Evolutionary conservation across 129 eudicot genomes (phyloP), one percentile per base, ranked within the genome.

Genomic region (Helichrysum umbraculigerum): DNA sequence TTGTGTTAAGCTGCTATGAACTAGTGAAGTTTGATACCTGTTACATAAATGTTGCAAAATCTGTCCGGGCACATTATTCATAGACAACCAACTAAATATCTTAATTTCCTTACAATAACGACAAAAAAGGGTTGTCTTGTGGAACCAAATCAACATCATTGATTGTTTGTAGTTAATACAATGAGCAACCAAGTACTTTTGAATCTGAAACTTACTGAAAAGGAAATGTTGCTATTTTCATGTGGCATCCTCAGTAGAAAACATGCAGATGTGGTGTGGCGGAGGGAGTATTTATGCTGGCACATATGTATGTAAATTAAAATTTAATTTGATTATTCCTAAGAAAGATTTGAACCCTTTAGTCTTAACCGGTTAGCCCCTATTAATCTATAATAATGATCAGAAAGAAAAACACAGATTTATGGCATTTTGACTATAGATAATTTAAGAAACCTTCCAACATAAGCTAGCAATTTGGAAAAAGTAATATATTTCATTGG

Each of bases 221-320:
- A 75, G 12, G 33, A 61, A 63, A 28, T 28, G 5, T 41, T 75
- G 71, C 44, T 16, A 15, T 41, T 25, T 25, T 25, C 60, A 60
- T 21, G 69, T 25, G 47, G 39, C 4, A 14, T 73, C 37, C 41
- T n/a, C 39, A 61, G 66, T 54, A 54, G 52, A 54, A 72, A 39
- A 3, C 6, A 17, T 54, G 51, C 17, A 56, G n/a, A 54, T 56
- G 11, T 72, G 32, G 51, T 56, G 58, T 66, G 54, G 22, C 22
- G 68, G 34, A 6, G 51, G 2, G 5, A 25, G 14, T 22, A 35
- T 21, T 32, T n/a, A 19, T 3, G 34, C 1, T 21, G 52, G 68
- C 12, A 57, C 37, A 60, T 35, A 21, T 71, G 8, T 15, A 35
- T 57, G 68, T 73, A 21, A 12, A 73, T 16, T 35, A 51, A 22